Percentiles rank a stretch among this genome's conserved stretches.
These are phyloP conservation scores for Rosa multiflora DNA, from an alignment of 306 rosid species.

Conservation along the genomic window DNA sequence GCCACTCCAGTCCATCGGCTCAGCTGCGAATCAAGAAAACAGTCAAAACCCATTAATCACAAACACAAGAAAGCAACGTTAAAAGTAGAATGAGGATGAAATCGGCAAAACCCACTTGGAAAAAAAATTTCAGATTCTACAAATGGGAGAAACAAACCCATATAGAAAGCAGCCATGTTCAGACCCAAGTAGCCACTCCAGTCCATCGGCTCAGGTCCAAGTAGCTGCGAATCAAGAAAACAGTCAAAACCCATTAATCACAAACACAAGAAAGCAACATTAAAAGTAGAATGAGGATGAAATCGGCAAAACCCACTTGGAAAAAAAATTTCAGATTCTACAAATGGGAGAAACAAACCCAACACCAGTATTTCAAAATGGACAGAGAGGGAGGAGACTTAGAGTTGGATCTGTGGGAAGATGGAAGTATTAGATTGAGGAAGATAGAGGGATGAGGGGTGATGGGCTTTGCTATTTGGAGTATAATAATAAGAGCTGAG, in stretches of 20 bases:
- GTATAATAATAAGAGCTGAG: not conserved
- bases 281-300: not conserved
- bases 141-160: not conserved
- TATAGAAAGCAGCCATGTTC: constrained; percentile 13
- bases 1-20: constrained; percentile 74
- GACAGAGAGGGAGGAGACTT: constrained; percentile 6
- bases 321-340: not conserved
- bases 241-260: constrained; percentile 25
- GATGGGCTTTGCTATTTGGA: not conserved
- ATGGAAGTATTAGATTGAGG: not conserved
- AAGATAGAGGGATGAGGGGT: not conserved
- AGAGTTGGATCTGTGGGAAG: constrained; percentile 18
- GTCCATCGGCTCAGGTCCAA: constrained; percentile 65
- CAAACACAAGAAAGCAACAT: not conserved
- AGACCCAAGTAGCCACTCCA: constrained; percentile 47
- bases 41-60: constrained; percentile 25
- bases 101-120: not conserved
- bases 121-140: not conserved
- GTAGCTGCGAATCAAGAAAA: constrained; percentile 34
- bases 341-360: not conserved
- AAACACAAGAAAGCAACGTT: not conserved
- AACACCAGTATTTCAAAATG: not conserved
- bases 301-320: not conserved
- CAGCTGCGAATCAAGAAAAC: constrained; percentile 35
- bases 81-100: not conserved